These are phyloP conservation scores for Phaeosphaeria sp. DNA, from an alignment of 2,329 filamentous ascomycete species.

Conservation along the genomic window DNA sequence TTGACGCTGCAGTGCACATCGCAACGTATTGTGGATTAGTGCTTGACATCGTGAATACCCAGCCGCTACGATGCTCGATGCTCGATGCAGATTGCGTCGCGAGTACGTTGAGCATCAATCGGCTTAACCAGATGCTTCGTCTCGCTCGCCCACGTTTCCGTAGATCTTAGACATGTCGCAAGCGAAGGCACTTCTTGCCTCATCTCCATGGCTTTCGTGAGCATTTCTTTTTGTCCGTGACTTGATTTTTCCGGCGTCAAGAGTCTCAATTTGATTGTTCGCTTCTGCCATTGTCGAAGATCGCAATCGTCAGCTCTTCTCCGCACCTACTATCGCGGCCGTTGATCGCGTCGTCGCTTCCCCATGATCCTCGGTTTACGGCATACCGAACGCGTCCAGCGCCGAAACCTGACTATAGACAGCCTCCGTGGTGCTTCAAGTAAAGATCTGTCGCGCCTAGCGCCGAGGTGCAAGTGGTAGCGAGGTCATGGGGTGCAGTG, in stretches of 20 bases:
- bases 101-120: neutral
- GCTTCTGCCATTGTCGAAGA: neutral
- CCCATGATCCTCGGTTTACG: neutral
- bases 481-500: constrained; percentile 6
- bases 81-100: neutral
- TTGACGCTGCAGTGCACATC: neutral
- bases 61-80: neutral
- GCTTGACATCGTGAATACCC: neutral
- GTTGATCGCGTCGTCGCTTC: neutral
- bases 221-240: neutral
- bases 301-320: neutral
- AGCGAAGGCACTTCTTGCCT: constrained; percentile 7
- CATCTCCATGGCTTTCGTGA: neutral
- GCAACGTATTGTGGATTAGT: neutral
- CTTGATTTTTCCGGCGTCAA: neutral
- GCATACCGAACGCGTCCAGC: constrained; percentile 3
- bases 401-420: neutral
- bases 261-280: neutral
- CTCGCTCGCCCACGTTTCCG: neutral
- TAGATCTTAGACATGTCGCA: neutral
- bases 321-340: neutral
- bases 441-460: constrained; percentile 1
- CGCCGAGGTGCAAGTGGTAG: neutral
- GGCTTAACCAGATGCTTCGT: neutral
- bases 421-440: neutral